phyloP scores from a whole-genome alignment of 2,329 filamentous ascomycete genomes.

The Ascochyta fabae region DNA sequence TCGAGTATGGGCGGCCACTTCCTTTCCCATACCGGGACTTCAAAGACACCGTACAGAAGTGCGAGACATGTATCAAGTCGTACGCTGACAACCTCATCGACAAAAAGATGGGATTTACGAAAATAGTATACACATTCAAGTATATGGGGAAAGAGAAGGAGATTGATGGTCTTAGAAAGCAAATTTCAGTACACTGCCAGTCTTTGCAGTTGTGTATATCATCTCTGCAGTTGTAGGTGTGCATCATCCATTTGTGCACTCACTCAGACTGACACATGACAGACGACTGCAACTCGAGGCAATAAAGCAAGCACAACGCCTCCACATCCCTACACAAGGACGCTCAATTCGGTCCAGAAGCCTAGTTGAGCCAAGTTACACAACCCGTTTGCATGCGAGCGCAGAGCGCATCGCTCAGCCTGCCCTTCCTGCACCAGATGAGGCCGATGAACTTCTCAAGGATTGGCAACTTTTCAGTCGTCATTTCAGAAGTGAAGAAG shows the following conservation, averaged over 20 bases:
- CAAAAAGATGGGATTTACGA: slow-evolving; percentile 40
- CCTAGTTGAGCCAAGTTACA: slow-evolving; percentile 35
- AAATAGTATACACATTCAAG: slow-evolving; percentile 38
- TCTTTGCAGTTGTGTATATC: slow-evolving; percentile 42
- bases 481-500: slow-evolving; percentile 38
- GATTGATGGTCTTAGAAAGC: slow-evolving; percentile 36
- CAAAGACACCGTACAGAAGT: slow-evolving; percentile 38
- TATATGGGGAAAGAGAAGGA: slow-evolving; percentile 46
- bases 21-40: slow-evolving; percentile 42
- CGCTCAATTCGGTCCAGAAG: slow-evolving; percentile 32
- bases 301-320: slow-evolving; percentile 30
- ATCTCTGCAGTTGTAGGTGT: slow-evolving; percentile 38
- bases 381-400: slow-evolving; percentile 27
- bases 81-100: slow-evolving; percentile 41
- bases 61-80: slow-evolving; percentile 37
- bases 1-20: slow-evolving; percentile 40
- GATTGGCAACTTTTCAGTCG: slow-evolving; percentile 42
- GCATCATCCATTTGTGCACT: neutral
- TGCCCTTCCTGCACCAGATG: slow-evolving; percentile 34
- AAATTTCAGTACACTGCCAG: slow-evolving; percentile 40
- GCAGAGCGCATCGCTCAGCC: slow-evolving; percentile 23
- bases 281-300: slow-evolving; percentile 40
- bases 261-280: slow-evolving; percentile 13
- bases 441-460: slow-evolving; percentile 37
- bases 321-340: slow-evolving; percentile 16